Evolutionary conservation across 1,139 yeast species (phyloP).

Genomic region (Yamadazyma epiphylla): DNA sequence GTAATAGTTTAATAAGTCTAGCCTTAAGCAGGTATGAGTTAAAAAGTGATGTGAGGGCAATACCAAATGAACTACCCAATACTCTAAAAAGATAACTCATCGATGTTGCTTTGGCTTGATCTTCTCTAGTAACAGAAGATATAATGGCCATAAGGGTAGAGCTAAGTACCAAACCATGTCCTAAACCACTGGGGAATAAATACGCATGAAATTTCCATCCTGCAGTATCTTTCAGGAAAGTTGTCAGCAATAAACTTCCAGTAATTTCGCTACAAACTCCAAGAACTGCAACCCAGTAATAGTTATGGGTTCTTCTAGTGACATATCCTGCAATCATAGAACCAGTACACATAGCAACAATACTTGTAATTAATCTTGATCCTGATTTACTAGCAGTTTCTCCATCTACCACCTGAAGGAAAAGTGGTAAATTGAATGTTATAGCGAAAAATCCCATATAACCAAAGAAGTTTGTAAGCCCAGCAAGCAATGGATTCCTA

Average conservation of each 20-base stretch:
- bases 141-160: slow-evolving; percentile 5
- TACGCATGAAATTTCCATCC: slow-evolving; percentile 3
- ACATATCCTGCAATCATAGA: slow-evolving; percentile 4
- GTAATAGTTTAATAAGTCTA: neutral
- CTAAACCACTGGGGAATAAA: slow-evolving; percentile 5
- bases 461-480: slow-evolving; percentile 6
- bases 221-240: slow-evolving; percentile 1
- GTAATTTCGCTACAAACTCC: slow-evolving; percentile 3
- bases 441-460: slow-evolving; percentile 6
- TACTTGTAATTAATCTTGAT: slow-evolving; percentile 2
- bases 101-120: slow-evolving; percentile 6
- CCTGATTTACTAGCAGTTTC: slow-evolving; percentile 5
- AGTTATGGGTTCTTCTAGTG: slow-evolving; percentile 3
- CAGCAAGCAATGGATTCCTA: slow-evolving; percentile 4
- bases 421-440: slow-evolving; percentile 5
- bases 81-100: slow-evolving; percentile 7
- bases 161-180: slow-evolving; percentile 4
- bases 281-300: slow-evolving; percentile 3
- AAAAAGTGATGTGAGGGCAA: slow-evolving; percentile 4
- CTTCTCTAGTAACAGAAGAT: slow-evolving; percentile 2
- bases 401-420: slow-evolving; percentile 3
- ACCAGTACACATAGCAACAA: slow-evolving; percentile 5
- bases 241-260: slow-evolving; percentile 2
- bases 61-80: slow-evolving; percentile 5
- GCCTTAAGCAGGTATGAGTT: slow-evolving; percentile 2